Evolutionary conservation across 2,329 filamentous ascomycete species (phyloP).

Genomic region (Mycogone perniciosa): DNA sequence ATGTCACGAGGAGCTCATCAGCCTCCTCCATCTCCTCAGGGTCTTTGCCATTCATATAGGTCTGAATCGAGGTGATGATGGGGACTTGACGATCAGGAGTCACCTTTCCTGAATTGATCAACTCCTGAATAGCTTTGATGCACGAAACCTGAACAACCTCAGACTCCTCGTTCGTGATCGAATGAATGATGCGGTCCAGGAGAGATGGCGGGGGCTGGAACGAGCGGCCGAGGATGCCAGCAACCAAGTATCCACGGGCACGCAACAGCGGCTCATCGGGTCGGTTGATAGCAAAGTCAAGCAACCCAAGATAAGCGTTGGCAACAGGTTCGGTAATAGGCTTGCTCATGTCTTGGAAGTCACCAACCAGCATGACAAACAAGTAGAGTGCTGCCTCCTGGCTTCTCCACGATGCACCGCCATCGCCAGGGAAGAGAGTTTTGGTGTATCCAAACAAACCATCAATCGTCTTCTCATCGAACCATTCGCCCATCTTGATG

Average conservation of each 20-base stretch:
- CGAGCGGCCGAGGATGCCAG: constrained; percentile 69
- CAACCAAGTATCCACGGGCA: constrained; percentile 80
- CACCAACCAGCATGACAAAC: constrained; percentile 74
- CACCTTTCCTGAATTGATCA: constrained; percentile 49
- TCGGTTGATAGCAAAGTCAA: constrained; percentile 68
- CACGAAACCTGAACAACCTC: constrained; percentile 91
- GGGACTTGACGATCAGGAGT: constrained; percentile 51
- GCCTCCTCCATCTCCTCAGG: constrained; percentile 77
- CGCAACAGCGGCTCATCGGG: constrained; percentile 69
- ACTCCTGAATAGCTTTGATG: constrained; percentile 74
- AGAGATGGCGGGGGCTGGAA: constrained; percentile 58
- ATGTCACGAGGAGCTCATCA: constrained; percentile 84
- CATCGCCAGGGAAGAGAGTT: constrained; percentile 58
- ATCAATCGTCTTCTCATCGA: constrained; percentile 67
- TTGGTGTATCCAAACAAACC: constrained; percentile 73
- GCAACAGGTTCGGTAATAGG: constrained; percentile 62
- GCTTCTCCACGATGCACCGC: constrained; percentile 43
- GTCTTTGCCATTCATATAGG: constrained; percentile 76
- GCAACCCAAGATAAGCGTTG: constrained; percentile 70
- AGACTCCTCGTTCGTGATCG: constrained; percentile 67
- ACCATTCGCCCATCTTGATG: constrained; percentile 89
- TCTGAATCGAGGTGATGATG: constrained; percentile 56
- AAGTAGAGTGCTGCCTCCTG: constrained; percentile 82
- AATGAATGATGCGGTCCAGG: constrained; percentile 66
- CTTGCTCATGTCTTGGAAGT: constrained; percentile 74